phyloP scores from a whole-genome alignment of 495 filamentous ascomycete genomes.

The Daldinia loculata region DNA sequence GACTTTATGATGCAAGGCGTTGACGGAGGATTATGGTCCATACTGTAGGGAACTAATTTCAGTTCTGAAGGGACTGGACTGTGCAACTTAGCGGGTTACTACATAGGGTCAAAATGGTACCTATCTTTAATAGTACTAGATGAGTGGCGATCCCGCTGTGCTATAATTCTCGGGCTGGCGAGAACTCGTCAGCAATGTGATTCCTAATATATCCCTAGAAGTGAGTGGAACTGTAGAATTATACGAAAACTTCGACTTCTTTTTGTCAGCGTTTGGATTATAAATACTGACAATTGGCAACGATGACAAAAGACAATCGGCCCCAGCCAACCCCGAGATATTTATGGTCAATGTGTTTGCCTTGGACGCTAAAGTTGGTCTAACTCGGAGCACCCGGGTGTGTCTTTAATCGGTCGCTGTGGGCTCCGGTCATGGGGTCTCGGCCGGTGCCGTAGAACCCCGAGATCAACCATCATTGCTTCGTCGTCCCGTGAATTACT shows the following conservation, averaged over 20 bases:
- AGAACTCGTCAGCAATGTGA: not conserved
- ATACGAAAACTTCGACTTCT: not conserved
- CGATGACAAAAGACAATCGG: conserved; percentile 4
- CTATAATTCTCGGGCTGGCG: not conserved
- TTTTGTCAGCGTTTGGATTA: conserved; percentile 3
- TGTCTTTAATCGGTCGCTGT: conserved; percentile 30
- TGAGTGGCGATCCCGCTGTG: not conserved
- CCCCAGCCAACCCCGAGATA: conserved; percentile 13
- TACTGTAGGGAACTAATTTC: not conserved
- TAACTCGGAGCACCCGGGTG: conserved; percentile 1
- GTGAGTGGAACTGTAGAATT: not conserved
- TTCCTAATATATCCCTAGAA: not conserved
- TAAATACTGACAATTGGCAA: not conserved
- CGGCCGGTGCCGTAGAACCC: conserved; percentile 12
- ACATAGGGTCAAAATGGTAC: not conserved
- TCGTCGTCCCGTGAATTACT: conserved; percentile 14
- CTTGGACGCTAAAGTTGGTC: not conserved
- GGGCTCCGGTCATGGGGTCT: conserved; percentile 11
- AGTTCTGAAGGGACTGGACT: not conserved
- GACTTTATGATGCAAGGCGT: conserved; percentile 28
- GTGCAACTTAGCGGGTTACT: not conserved
- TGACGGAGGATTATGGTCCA: conserved; percentile 28
- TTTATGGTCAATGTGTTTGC: not conserved
- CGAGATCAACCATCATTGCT: conserved; percentile 24
- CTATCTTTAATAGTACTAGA: not conserved